phyloP scores from a whole-genome alignment of 139 green algal species.

The Zygnema circumcarinatum region DNA sequence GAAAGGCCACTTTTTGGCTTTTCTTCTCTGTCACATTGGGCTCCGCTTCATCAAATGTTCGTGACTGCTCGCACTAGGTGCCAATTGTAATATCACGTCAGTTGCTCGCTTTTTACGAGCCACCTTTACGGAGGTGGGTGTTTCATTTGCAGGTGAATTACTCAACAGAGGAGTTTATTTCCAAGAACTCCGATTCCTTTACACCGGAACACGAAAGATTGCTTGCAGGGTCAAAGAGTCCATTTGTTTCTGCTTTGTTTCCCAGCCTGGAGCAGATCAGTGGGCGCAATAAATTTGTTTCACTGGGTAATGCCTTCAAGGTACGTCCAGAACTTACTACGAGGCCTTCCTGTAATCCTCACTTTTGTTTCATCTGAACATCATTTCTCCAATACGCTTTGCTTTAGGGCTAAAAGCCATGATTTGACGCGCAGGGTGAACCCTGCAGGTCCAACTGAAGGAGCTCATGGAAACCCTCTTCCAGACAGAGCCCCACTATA shows the following conservation, averaged over 20 bases:
- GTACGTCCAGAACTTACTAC: not conserved
- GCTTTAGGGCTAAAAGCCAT: constrained; percentile 81
- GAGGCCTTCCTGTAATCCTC: not conserved
- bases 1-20: no score
- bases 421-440: constrained; percentile 89
- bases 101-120: no score
- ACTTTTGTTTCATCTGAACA: not conserved
- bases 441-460: constrained; percentile 95
- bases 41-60: no score
- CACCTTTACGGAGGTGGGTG: no score
- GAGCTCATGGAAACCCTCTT: constrained; percentile 98
- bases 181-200: constrained; percentile 93
- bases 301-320: constrained; percentile 14
- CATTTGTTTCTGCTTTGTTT: constrained; percentile 76
- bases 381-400: not conserved
- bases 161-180: constrained; percentile 61
- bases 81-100: no score
- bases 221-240: constrained; percentile 68
- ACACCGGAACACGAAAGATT: constrained; percentile 92
- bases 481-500: no score
- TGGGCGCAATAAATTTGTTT: constrained; percentile 7
- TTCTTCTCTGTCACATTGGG: no score
- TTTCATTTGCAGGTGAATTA: constrained; percentile 84
- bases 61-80: no score
- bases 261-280: no score